phyloP scores from a whole-genome alignment of 1,284 basidiomycete species.

The Puccinia horiana region DNA sequence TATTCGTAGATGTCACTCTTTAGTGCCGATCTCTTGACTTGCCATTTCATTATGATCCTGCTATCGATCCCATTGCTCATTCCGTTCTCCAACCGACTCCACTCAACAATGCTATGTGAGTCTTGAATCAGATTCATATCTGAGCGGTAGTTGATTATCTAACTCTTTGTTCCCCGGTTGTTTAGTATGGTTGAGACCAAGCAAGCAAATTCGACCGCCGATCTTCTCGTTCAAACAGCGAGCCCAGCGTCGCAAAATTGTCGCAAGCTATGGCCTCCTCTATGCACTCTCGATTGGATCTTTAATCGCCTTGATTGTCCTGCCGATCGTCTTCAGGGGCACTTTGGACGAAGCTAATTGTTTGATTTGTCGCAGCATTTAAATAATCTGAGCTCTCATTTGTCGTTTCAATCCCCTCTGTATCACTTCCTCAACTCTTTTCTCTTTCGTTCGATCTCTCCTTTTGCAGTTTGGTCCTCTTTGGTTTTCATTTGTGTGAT shows the following conservation, averaged over 20 bases:
- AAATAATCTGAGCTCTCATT: background rate
- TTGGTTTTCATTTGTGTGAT: background rate
- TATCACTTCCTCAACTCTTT: background rate
- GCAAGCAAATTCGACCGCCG: conserved; percentile 88
- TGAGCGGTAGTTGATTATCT: background rate
- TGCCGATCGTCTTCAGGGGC: conserved; percentile 45
- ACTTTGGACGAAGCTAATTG: conserved; percentile 42
- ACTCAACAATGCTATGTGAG: conserved; percentile 81
- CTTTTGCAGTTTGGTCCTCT: background rate
- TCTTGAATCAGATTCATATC: conserved; percentile 51
- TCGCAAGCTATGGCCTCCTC: conserved; percentile 45
- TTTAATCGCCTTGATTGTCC: conserved; percentile 47
- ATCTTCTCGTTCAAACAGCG: conserved; percentile 86
- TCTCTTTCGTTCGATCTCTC: background rate
- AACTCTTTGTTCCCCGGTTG: conserved; percentile 51
- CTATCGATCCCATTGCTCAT: conserved; percentile 78
- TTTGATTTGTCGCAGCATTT: conserved; percentile 48
- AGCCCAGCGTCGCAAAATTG: conserved; percentile 77
- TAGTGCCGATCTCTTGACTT: conserved; percentile 49
- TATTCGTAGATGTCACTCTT: conserved; percentile 47
- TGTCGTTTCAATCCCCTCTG: background rate
- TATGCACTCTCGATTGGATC: conserved; percentile 39
- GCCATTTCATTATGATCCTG: conserved; percentile 72
- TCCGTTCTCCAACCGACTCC: conserved; percentile 80
- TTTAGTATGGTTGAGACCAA: conserved; percentile 77